These are phyloP conservation scores for Aspergillus piperis DNA, from an alignment of 2,329 filamentous ascomycete species.

Conservation along the genomic window DNA sequence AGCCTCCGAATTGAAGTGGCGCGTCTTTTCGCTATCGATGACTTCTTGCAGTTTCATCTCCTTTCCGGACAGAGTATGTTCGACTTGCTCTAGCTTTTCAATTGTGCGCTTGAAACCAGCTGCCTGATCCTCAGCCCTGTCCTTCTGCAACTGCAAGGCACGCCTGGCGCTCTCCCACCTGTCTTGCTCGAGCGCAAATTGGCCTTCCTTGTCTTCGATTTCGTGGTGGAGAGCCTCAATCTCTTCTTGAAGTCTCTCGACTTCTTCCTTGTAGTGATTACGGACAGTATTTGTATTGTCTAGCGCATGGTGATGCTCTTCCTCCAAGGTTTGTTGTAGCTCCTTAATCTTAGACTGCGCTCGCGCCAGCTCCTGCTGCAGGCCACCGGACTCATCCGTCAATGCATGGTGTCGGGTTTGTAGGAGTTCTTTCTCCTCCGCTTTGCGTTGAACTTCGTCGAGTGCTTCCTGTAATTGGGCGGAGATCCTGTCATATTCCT, in stretches of 20 bases:
- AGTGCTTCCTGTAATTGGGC: conserved; percentile 58
- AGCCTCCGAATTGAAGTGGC: conserved; percentile 71
- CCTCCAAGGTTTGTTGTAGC: conserved; percentile 52
- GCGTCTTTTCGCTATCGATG: conserved; percentile 69
- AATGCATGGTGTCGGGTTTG: conserved; percentile 69
- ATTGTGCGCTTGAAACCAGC: conserved; percentile 69
- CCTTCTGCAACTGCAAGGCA: conserved; percentile 65
- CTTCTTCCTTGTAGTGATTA: conserved; percentile 56
- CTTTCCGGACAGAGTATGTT: conserved; percentile 67
- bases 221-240: conserved; percentile 64
- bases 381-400: conserved; percentile 63
- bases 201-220: conserved; percentile 68
- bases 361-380: conserved; percentile 64
- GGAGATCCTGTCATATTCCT: conserved; percentile 44
- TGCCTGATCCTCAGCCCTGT: conserved; percentile 68
- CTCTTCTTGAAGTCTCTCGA: conserved; percentile 58
- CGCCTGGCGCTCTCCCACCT: conserved; percentile 70
- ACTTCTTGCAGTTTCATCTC: conserved; percentile 68
- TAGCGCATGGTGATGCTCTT: conserved; percentile 59
- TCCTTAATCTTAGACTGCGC: conserved; percentile 48
- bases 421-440: conserved; percentile 67
- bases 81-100: conserved; percentile 67
- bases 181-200: conserved; percentile 70
- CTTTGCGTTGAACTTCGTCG: conserved; percentile 60
- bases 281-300: conserved; percentile 64